Evolutionary conservation across 1,139 yeast species (phyloP), one percentile per base, ranked within the genome.

Genomic region (Sugiyamaella castrensis): DNA sequence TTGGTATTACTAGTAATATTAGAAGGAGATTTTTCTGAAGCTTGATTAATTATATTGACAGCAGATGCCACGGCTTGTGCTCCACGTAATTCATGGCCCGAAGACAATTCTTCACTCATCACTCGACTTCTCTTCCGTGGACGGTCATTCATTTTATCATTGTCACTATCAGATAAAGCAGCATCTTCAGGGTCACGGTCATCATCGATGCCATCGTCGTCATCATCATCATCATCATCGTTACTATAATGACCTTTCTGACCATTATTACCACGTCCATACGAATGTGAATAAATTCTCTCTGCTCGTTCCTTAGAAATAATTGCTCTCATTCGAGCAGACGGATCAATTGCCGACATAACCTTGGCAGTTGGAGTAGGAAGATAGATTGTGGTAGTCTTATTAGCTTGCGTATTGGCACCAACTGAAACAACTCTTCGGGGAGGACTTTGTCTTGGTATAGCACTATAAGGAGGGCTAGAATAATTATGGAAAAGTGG

Each of bases 141-240:
- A 9, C 46, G 45, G 11, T 37, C 42, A 13, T 48, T 13, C n/a
- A 32, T 44, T n/a, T 39, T 34, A 31, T 40, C 49, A 15, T 46
- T 46, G 33, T 60, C 64, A 43, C 51, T 53, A 38, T 60, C 64
- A n/a, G 63, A 58, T 39, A 61, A 45, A 4, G 66, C 65, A 2
- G 61, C 62, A 43, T 61, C 65, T 43, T 62, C 66, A 2, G 66
- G 64, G 37, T 63, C 64, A 1, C 56, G 47, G 19, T 51, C 62
- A 33, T 55, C 60, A 34, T 53, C 61, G 10, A 57, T 57, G 8
- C 57, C 64, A 7, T 57, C 60, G 13, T 53, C 57, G 16, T 53
- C 57, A 11, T 52, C 56, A n/a, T 51, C 51, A 13, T 37, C 46
- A 9, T 43, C 50, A n/a, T 50, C 51, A n/a, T 30, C 32, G 32